phyloP scores from a whole-genome alignment of 805 yeast genomes.

The Sugiyamaella valdiviana region DNA sequence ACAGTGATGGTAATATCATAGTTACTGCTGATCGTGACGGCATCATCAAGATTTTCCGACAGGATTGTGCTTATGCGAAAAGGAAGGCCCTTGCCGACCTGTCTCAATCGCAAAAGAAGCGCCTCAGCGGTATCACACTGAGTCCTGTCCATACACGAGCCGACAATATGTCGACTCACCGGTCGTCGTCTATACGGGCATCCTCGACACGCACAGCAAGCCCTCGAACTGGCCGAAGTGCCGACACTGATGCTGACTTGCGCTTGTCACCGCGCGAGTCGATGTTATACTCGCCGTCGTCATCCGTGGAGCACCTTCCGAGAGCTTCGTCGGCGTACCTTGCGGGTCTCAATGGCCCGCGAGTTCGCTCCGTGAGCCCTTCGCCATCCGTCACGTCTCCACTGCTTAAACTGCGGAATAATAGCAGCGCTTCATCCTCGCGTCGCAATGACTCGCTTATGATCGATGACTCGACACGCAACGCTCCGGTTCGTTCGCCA shows the following conservation, averaged over 20 bases:
- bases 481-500: neutral
- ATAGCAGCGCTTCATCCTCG: neutral
- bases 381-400: neutral
- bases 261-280: neutral
- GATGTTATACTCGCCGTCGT: neutral
- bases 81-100: conserved; percentile 19
- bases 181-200: conserved; percentile 12
- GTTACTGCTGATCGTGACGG: conserved; percentile 76
- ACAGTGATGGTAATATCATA: conserved; percentile 41
- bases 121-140: conserved; percentile 18
- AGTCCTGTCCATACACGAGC: conserved; percentile 20
- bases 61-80: conserved; percentile 56
- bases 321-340: conserved; percentile 3
- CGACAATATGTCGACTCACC: conserved; percentile 12
- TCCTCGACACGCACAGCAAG: conserved; percentile 9
- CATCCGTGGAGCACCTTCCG: conserved; percentile 2
- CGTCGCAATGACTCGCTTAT: neutral
- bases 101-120: conserved; percentile 14
- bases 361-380: conserved; percentile 6
- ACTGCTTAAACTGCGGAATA: neutral
- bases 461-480: neutral
- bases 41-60: conserved; percentile 66
- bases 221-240: neutral
- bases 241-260: neutral
- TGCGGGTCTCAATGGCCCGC: conserved; percentile 3